A percentile compares a stretch with the other conserved stretches of the same genome.
Conservation (phyloP, 345 rosid species). For the Melastoma malabathricum region DNA sequence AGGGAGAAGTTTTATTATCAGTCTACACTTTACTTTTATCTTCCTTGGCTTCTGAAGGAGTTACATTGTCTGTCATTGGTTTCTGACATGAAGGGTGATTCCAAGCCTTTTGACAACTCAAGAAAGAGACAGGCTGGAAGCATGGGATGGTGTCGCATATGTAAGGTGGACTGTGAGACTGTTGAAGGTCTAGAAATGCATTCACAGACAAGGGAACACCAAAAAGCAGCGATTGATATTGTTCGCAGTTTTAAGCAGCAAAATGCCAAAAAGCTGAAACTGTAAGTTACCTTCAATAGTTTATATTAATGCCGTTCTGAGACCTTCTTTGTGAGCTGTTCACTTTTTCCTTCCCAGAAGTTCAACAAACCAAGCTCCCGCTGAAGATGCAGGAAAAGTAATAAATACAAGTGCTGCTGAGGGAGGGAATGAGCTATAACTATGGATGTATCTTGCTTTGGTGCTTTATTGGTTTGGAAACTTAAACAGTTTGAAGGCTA, state of each 20-base stretch:
- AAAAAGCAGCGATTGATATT: slow-evolving; percentile 56
- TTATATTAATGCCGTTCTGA: too few relatives aligned
- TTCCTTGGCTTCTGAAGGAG: background rate
- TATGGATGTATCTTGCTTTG: too few relatives aligned
- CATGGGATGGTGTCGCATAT: slow-evolving; percentile 76
- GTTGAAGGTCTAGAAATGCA: slow-evolving; percentile 62
- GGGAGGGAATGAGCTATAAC: too few relatives aligned
- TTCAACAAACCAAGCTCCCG: too few relatives aligned
- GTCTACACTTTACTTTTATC: background rate
- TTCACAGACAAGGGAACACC: slow-evolving; percentile 68
- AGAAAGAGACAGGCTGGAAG: slow-evolving; percentile 38
- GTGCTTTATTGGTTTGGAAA: too few relatives aligned
- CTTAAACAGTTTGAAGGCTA: too few relatives aligned
- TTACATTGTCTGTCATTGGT: background rate
- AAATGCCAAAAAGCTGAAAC: slow-evolving; percentile 59
- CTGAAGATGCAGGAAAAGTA: too few relatives aligned
- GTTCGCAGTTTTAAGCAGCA: slow-evolving; percentile 38
- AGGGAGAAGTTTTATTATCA: background rate
- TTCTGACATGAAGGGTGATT: slow-evolving; percentile 25
- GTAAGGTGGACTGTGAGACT: slow-evolving; percentile 66
- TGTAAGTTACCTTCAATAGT: slow-evolving; percentile 15
- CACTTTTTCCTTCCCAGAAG: too few relatives aligned
- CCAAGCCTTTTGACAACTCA: slow-evolving; percentile 32
- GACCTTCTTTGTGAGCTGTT: too few relatives aligned
- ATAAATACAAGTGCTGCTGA: too few relatives aligned